These are phyloP conservation scores for Phytophthora pistaciae DNA, from an alignment of 352 stramenopile genomes.

Conservation along the genomic window DNA sequence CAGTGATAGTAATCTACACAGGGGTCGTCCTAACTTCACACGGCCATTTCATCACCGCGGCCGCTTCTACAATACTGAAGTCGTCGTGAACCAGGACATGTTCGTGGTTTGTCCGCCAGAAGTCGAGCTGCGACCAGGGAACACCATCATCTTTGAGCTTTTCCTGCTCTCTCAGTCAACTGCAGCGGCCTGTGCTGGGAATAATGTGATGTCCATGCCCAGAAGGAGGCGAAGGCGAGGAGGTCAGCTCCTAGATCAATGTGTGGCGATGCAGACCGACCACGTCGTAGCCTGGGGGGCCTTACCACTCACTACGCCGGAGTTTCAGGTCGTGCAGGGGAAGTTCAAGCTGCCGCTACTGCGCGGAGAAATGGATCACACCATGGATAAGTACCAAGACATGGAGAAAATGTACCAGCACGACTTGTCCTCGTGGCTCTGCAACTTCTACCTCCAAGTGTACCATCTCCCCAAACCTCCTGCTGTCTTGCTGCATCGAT, in stretches of 20 bases:
- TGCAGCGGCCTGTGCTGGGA: conserved; percentile 5
- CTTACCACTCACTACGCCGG: conserved; percentile 75
- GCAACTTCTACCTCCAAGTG: conserved; percentile 92
- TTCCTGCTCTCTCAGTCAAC: conserved; percentile 42
- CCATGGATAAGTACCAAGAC: conserved; percentile 77
- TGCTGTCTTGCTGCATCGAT: conserved; percentile 20
- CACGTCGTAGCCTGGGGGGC: conserved; percentile 87
- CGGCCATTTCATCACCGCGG: conserved; percentile 81
- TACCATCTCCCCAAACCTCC: conserved; percentile 46
- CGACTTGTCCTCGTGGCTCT: conserved; percentile 89
- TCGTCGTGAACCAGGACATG: conserved; percentile 82
- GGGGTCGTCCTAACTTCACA: conserved; percentile 64
- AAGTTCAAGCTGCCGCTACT: conserved; percentile 90
- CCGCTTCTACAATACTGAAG: conserved; percentile 86
- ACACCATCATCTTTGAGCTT: conserved; percentile 65
- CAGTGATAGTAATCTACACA: conserved; percentile 3
- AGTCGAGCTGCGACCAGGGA: conserved; percentile 61
- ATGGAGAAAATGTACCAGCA: conserved; percentile 74
- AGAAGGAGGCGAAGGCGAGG: conserved; percentile 13
- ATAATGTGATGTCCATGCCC: conserved; percentile 12
- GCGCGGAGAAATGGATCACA: conserved; percentile 83
- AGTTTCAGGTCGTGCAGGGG: conserved; percentile 70
- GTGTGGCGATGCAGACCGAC: conserved; percentile 45
- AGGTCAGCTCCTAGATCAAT: conserved; percentile 25
- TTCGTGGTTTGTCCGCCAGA: conserved; percentile 82